Conservation (phyloP, 1,284 basidiomycete species). For the Tranzscheliella williamsii region DNA sequence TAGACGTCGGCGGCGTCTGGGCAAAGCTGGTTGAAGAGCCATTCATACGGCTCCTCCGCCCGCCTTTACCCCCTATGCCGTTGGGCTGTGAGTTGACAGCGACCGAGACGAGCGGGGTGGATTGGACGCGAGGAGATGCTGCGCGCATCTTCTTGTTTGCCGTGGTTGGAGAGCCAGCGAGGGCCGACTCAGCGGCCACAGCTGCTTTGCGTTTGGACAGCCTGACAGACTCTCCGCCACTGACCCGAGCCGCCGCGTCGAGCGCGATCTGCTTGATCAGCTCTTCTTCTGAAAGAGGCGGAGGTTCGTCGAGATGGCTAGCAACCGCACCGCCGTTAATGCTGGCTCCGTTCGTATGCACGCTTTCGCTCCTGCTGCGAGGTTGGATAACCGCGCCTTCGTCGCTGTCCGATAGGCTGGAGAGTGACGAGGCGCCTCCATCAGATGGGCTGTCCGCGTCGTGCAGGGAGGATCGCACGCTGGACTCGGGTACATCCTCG, state of each 20-base stretch:
- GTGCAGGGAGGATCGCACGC: constrained; percentile 12
- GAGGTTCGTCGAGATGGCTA: background rate
- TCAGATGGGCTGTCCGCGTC: constrained; percentile 1
- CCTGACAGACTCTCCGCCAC: constrained; percentile 11
- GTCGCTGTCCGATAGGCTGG: constrained; percentile 24
- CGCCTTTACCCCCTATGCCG: background rate
- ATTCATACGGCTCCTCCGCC: background rate
- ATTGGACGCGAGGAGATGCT: background rate
- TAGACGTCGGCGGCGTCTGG: background rate
- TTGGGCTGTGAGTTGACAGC: background rate
- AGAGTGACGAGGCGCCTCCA: constrained; percentile 13
- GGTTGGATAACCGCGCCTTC: background rate
- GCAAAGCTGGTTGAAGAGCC: background rate
- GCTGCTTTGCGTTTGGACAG: constrained; percentile 38
- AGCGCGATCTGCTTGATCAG: constrained; percentile 18
- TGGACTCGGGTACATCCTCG: constrained; percentile 38
- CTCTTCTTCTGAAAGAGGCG: constrained; percentile 16
- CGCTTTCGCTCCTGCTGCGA: too few relatives aligned
- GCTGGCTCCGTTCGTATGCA: background rate
- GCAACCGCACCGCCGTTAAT: background rate
- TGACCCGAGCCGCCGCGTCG: constrained; percentile 19
- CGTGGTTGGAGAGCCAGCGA: constrained; percentile 8
- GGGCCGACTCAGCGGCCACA: constrained; percentile 27
- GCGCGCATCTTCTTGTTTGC: constrained; percentile 14
- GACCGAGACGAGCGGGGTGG: too few relatives aligned